These are phyloP conservation scores for Penicillium bovifimosum DNA, from an alignment of 495 filamentous ascomycete species.

Conservation along the genomic window DNA sequence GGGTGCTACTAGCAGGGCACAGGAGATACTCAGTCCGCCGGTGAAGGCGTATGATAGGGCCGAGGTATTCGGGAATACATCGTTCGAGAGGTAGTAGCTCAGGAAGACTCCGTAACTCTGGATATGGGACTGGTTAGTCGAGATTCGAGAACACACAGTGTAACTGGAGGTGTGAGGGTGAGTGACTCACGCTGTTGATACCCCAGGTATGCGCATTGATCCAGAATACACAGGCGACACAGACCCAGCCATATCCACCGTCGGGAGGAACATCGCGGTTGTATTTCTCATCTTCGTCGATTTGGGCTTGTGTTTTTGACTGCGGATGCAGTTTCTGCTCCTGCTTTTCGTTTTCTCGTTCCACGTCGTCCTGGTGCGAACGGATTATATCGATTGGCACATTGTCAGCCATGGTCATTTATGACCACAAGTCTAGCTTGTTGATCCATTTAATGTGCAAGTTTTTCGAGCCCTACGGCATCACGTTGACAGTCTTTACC, in stretches of 20 bases:
- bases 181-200: constrained; percentile 42
- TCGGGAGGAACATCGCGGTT: constrained; percentile 42
- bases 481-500: too few relatives aligned
- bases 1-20: constrained; percentile 58
- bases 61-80: constrained; percentile 53
- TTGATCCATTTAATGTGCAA: not conserved
- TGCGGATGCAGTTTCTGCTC: constrained; percentile 7
- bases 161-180: not conserved
- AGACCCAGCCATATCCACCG: constrained; percentile 54
- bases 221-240: constrained; percentile 44
- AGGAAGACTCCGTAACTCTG: constrained; percentile 65
- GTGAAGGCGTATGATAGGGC: constrained; percentile 65
- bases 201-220: constrained; percentile 56
- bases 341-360: constrained; percentile 7
- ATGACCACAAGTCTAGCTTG: not conserved
- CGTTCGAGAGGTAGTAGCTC: constrained; percentile 58
- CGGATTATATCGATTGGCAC: constrained; percentile 32
- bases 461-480: too few relatives aligned
- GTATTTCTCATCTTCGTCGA: constrained; percentile 26
- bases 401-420: constrained; percentile 32
- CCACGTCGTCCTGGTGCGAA: constrained; percentile 24
- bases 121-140: constrained; percentile 2
- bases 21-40: constrained; percentile 63
- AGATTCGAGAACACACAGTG: not conserved
- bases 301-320: constrained; percentile 6